A percentile compares a stretch with the other conserved stretches of the same genome.
Evolutionary conservation across 2,329 filamentous ascomycete genomes (phyloP).

Genomic region (Aspergillus sergii): DNA sequence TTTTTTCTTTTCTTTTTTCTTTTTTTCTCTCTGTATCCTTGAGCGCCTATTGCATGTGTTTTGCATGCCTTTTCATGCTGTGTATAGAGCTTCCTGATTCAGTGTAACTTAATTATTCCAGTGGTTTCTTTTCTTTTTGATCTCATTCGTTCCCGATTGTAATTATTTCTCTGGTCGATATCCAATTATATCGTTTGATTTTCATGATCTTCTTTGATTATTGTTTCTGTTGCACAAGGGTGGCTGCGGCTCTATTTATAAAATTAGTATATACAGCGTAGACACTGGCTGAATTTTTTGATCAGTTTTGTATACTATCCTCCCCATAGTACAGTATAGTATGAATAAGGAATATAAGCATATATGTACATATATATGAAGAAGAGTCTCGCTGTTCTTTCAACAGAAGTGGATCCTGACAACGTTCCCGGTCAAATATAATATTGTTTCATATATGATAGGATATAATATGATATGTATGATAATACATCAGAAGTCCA

Average conservation of each 20-base stretch:
- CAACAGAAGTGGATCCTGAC: neutral
- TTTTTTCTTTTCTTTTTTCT: neutral
- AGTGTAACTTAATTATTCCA: conserved; percentile 4
- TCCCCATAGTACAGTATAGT: too few relatives aligned
- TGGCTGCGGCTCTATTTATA: too few relatives aligned
- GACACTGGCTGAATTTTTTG: too few relatives aligned
- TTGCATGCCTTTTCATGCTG: conserved; percentile 4
- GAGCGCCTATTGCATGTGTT: conserved; percentile 2
- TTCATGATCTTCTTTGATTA: neutral
- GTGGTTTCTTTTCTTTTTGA: neutral
- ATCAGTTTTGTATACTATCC: too few relatives aligned
- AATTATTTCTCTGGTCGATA: neutral
- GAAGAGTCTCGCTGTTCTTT: neutral
- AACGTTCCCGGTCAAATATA: neutral
- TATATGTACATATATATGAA: neutral
- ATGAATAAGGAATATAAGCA: too few relatives aligned
- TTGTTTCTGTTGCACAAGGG: too few relatives aligned
- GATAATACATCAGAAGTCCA: neutral
- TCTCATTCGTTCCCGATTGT: neutral
- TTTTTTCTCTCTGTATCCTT: neutral
- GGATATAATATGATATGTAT: neutral
- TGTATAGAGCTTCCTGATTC: conserved; percentile 12
- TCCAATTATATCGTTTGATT: neutral
- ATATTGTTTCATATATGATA: neutral
- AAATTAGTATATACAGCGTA: too few relatives aligned